phyloP scores from a whole-genome alignment of 106 monocot genomes.

The Vanilla planifolia region DNA sequence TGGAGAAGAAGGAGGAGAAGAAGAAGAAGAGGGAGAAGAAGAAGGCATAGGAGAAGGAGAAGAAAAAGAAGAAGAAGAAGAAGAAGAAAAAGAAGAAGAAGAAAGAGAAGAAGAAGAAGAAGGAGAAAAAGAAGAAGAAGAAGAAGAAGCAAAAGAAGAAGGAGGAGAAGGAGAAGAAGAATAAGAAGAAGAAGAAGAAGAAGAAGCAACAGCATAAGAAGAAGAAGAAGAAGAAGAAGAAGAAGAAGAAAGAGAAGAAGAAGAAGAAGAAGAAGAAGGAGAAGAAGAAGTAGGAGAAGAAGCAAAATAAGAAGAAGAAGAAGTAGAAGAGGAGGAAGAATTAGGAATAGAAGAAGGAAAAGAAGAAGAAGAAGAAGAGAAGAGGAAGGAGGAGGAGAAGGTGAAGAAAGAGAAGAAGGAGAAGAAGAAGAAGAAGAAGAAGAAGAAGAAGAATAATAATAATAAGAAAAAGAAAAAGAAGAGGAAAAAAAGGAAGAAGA shows the following conservation, averaged over 20 bases:
- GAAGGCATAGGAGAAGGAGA: too few relatives aligned
- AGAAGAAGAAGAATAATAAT: too few relatives aligned
- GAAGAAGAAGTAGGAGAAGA: too few relatives aligned
- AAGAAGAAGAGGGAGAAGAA: background rate
- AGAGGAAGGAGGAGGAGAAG: background rate
- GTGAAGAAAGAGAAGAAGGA: background rate
- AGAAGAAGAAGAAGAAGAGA: background rate
- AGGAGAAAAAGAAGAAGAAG: background rate
- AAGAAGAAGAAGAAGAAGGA: background rate
- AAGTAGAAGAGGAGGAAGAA: too few relatives aligned
- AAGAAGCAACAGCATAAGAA: too few relatives aligned
- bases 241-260: background rate
- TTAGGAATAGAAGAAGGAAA: background rate
- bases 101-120: background rate
- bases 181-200: too few relatives aligned
- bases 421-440: background rate
- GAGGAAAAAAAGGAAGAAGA: too few relatives aligned
- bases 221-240: background rate
- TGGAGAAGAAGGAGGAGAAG: too few relatives aligned
- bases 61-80: background rate
- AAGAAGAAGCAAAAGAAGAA: too few relatives aligned
- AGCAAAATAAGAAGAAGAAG: too few relatives aligned
- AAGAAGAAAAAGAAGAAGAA: background rate
- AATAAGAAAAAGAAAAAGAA: too few relatives aligned
- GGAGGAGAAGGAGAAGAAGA: too few relatives aligned